Conservation (phyloP, 2,329 filamentous ascomycete species). For the Fusarium sp. region DNA sequence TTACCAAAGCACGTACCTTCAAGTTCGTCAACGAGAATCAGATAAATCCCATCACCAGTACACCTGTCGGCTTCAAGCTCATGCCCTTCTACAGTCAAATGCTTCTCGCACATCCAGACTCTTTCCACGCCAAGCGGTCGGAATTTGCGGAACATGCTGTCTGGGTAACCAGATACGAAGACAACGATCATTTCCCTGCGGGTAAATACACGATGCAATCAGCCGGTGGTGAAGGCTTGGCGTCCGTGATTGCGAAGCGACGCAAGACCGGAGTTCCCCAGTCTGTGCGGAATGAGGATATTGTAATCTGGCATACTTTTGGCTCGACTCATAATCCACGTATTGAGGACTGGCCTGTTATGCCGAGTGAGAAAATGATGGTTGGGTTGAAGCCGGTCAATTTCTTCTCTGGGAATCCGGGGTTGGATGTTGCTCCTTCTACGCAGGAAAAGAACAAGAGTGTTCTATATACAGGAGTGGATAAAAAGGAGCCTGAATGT, state of each 20-base stretch:
- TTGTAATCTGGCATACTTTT: conserved; percentile 70
- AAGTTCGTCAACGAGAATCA: conserved; percentile 61
- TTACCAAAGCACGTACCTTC: conserved; percentile 61
- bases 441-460: conserved; percentile 53
- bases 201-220: conserved; percentile 64
- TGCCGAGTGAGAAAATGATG: conserved; percentile 70
- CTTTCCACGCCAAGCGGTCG: conserved; percentile 56
- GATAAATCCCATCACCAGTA: conserved; percentile 58
- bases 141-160: conserved; percentile 59
- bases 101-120: conserved; percentile 56
- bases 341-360: conserved; percentile 76
- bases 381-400: conserved; percentile 66
- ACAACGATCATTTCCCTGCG: conserved; percentile 58
- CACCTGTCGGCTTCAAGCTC: conserved; percentile 61
- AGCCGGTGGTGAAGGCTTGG: conserved; percentile 53
- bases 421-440: conserved; percentile 61
- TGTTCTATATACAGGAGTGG: conserved; percentile 38
- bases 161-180: conserved; percentile 60
- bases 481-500: neutral
- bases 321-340: conserved; percentile 74
- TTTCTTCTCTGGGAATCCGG: conserved; percentile 65
- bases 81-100: conserved; percentile 60
- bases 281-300: conserved; percentile 61
- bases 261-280: conserved; percentile 47
- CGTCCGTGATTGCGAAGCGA: conserved; percentile 47